These are phyloP conservation scores for Oryza meridionalis DNA, from an alignment of 176 grass and related monocot species.

Conservation along the genomic window DNA sequence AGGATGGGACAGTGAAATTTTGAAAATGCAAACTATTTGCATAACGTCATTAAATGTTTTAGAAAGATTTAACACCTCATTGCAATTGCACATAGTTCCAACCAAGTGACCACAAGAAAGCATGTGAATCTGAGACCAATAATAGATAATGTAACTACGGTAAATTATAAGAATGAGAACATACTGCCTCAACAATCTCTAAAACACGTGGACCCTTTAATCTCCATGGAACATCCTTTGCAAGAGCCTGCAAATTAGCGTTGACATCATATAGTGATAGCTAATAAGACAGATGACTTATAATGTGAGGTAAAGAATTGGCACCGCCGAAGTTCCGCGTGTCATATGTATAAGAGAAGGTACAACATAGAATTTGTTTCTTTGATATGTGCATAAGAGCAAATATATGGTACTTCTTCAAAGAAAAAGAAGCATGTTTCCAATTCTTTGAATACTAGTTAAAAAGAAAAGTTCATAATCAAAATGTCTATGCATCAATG, in stretches of 20 bases:
- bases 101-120: not conserved
- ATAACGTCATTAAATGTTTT: not conserved
- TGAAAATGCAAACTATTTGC: not conserved
- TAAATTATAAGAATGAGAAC: constrained; percentile 25
- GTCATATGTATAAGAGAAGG: constrained; percentile 3
- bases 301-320: not conserved
- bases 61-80: not conserved
- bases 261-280: constrained; percentile 26
- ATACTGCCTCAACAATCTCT: constrained; percentile 92
- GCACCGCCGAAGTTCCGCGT: not conserved
- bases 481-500: not conserved
- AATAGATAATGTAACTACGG: not conserved
- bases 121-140: constrained; percentile 16
- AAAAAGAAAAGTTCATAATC: not conserved
- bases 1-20: not conserved
- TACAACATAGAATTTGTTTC: constrained; percentile 12
- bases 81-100: not conserved
- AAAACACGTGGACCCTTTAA: constrained; percentile 76
- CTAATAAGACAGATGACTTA: not conserved
- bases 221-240: constrained; percentile 95
- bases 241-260: constrained; percentile 69
- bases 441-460: not conserved
- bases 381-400: constrained; percentile 20
- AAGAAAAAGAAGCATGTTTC: not conserved
- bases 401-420: not conserved